A percentile compares a stretch with the other conserved stretches of the same genome.
Conservation (phyloP, 805 yeast species). For the Naumovozyma baii region DNA sequence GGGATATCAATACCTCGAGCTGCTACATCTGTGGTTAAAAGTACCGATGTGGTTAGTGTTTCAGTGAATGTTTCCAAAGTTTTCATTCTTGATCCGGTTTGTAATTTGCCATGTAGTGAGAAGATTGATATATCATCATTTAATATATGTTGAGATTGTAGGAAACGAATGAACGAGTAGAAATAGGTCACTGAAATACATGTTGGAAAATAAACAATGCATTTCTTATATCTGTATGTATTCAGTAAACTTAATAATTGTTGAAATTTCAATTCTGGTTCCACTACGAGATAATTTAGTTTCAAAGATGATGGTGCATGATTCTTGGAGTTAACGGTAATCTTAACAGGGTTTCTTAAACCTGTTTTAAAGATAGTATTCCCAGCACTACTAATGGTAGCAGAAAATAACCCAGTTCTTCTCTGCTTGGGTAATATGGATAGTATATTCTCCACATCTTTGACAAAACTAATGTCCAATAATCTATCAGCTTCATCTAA, state of each 20-base stretch:
- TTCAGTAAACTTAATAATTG: constrained; percentile 44
- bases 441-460: constrained; percentile 59
- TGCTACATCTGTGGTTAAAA: constrained; percentile 96
- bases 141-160: constrained; percentile 20
- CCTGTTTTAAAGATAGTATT: constrained; percentile 75
- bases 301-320: constrained; percentile 54
- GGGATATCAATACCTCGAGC: constrained; percentile 95
- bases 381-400: constrained; percentile 81
- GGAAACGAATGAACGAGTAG: constrained; percentile 42
- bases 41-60: constrained; percentile 41
- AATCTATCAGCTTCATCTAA: constrained; percentile 91
- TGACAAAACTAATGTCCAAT: constrained; percentile 65
- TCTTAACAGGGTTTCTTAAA: constrained; percentile 83
- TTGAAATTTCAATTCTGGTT: constrained; percentile 55
- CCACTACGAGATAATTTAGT: constrained; percentile 48
- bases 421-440: constrained; percentile 76
- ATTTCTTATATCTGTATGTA: constrained; percentile 55
- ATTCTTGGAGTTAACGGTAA: constrained; percentile 56
- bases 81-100: constrained; percentile 67
- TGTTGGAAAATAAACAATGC: constrained; percentile 88
- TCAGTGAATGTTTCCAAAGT: constrained; percentile 56
- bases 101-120: constrained; percentile 85
- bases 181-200: constrained; percentile 76
- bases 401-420: constrained; percentile 88
- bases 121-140: constrained; percentile 36